phyloP scores from a whole-genome alignment of 257 asterid genomes.

The Knoxia roxburghii region DNA sequence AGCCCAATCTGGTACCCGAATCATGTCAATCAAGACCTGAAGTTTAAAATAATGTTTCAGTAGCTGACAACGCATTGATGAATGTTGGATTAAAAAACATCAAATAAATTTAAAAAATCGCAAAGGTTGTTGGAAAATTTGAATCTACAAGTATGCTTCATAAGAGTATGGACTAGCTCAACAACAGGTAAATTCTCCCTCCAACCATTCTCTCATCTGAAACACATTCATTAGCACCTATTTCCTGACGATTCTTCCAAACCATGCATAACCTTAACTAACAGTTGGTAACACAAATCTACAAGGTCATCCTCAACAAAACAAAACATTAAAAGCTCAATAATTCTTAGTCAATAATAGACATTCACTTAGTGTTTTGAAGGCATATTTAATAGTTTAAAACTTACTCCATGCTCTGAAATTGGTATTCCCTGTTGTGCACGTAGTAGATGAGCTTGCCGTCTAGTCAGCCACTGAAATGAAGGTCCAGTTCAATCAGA shows the following conservation, averaged over 20 bases:
- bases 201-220: no score
- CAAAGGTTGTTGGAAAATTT: neutral
- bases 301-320: neutral
- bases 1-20: slow-evolving; percentile 96
- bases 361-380: neutral
- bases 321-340: neutral
- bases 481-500: slow-evolving; percentile 5
- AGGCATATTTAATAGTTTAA: slow-evolving; percentile 3
- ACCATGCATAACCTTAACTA: neutral
- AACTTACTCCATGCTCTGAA: slow-evolving; percentile 88
- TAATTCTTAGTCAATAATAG: neutral
- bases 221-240: neutral
- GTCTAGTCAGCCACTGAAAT: slow-evolving; percentile 77
- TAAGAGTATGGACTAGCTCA: neutral
- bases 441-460: slow-evolving; percentile 79
- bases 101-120: neutral
- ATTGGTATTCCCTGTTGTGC: slow-evolving; percentile 96
- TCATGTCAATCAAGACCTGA: slow-evolving; percentile 89
- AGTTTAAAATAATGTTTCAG: slow-evolving; percentile 15
- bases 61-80: neutral
- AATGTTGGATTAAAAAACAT: no score
- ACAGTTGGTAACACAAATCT: neutral
- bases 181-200: neutral
- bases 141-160: no score
- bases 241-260: neutral